Percentiles rank a stretch among this genome's conserved stretches.
phyloP scores from a whole-genome alignment of 495 filamentous ascomycete genomes.

The Chaetomium fimeti region DNA sequence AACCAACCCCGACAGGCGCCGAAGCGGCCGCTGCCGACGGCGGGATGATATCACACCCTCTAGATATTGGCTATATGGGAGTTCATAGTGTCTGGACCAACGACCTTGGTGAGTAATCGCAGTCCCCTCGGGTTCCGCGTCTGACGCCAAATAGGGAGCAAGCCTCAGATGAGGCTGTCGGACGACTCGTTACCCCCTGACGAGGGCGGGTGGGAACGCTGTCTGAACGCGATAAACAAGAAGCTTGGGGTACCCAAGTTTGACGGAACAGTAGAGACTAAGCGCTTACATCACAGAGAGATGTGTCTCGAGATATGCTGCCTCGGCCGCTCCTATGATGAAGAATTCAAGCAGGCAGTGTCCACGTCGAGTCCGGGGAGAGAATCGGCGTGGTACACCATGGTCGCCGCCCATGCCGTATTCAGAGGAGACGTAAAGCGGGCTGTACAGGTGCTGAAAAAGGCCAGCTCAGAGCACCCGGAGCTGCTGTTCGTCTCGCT shows the following conservation, averaged over 20 bases:
- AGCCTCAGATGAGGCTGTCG: constrained; percentile 42
- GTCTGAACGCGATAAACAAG: constrained; percentile 48
- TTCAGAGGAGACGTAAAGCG: constrained; percentile 67
- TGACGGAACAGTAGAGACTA: constrained; percentile 53
- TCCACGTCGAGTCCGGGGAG: constrained; percentile 53
- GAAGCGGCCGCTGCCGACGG: constrained; percentile 61
- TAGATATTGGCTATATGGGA: constrained; percentile 86
- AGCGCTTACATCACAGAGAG: constrained; percentile 69
- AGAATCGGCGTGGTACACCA: constrained; percentile 70
- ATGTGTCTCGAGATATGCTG: constrained; percentile 77
- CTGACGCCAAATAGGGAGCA: constrained; percentile 33
- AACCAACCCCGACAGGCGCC: constrained; percentile 51
- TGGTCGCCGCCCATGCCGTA: constrained; percentile 73
- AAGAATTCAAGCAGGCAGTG: constrained; percentile 52
- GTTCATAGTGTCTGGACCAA: constrained; percentile 78
- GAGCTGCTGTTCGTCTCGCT: constrained; percentile 55
- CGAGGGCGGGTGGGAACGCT: constrained; percentile 49
- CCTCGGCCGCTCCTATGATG: constrained; percentile 58
- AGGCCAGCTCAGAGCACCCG: constrained; percentile 48
- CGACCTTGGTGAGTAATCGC: constrained; percentile 55
- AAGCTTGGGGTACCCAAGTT: constrained; percentile 43
- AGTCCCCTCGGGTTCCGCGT: constrained; percentile 18
- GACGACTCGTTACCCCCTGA: constrained; percentile 45
- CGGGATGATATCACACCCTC: constrained; percentile 67
- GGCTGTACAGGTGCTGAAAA: constrained; percentile 53